These are phyloP conservation scores for Diaporthe sp. DNA, from an alignment of 2,329 filamentous ascomycete species.

Conservation along the genomic window DNA sequence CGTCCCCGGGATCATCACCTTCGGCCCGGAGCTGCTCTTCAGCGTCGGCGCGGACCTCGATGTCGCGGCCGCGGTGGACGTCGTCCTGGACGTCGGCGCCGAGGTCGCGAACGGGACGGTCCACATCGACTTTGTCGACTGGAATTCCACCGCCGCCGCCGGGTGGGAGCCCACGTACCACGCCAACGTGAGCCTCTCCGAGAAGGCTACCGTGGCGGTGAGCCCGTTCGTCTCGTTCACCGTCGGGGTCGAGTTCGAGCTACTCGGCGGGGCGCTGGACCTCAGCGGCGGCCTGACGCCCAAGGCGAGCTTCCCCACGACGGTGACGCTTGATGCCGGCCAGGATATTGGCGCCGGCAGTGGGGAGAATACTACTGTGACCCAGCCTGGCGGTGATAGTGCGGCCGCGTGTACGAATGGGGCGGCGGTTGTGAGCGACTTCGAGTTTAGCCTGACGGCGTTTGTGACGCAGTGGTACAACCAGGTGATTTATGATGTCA, in stretches of 20 bases:
- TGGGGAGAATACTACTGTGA: constrained; percentile 30
- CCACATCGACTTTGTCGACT: constrained; percentile 49
- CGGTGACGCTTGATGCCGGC: constrained; percentile 44
- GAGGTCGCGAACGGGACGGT: constrained; percentile 46
- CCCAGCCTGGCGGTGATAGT: constrained; percentile 16
- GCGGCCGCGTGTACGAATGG: constrained; percentile 45
- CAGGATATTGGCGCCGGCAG: constrained; percentile 42
- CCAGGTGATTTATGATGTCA: constrained; percentile 46
- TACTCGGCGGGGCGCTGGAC: constrained; percentile 47
- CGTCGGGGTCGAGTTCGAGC: constrained; percentile 45
- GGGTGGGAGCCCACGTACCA: constrained; percentile 45
- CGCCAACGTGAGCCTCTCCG: constrained; percentile 42
- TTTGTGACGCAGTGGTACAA: constrained; percentile 48
- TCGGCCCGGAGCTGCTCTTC: constrained; percentile 52
- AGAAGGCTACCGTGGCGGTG: constrained; percentile 44
- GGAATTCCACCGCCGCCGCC: constrained; percentile 12
- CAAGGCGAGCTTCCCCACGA: constrained; percentile 47
- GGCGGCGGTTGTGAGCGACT: constrained; percentile 46
- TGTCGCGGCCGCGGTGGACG: constrained; percentile 48
- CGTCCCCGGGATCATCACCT: constrained; percentile 56
- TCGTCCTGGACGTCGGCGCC: constrained; percentile 44
- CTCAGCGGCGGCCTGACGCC: constrained; percentile 48
- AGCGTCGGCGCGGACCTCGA: constrained; percentile 54
- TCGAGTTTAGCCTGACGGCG: constrained; percentile 46
- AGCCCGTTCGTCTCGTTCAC: constrained; percentile 46